Percentiles rank a stretch among this genome's conserved stretches.
Evolutionary conservation across 352 stramenopile species (phyloP).

Genomic region (Phytophthora ohioensis): DNA sequence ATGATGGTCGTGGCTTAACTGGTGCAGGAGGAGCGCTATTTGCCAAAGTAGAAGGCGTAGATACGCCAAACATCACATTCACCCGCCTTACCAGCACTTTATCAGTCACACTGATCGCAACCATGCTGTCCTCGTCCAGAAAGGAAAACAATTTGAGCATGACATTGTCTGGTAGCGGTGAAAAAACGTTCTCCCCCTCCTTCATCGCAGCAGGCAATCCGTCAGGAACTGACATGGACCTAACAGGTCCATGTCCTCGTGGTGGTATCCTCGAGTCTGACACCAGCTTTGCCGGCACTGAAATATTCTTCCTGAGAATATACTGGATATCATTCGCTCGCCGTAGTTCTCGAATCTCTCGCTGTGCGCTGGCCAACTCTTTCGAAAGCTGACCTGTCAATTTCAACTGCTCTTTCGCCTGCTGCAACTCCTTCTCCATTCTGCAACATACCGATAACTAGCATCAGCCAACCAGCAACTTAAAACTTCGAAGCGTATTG

Average conservation of each 20-base stretch:
- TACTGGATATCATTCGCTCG: slow-evolving; percentile 75
- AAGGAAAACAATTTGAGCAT: slow-evolving; percentile 76
- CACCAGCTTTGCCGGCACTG: slow-evolving; percentile 19
- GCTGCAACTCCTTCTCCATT: slow-evolving; percentile 66
- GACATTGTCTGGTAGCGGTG: slow-evolving; percentile 54
- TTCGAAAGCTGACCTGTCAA: slow-evolving; percentile 66
- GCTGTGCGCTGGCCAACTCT: slow-evolving; percentile 72
- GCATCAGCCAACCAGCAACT: not conserved
- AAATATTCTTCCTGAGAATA: slow-evolving; percentile 55
- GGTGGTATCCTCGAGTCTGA: slow-evolving; percentile 26
- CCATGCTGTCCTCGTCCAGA: slow-evolving; percentile 76
- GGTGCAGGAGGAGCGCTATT: slow-evolving; percentile 19
- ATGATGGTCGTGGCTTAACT: slow-evolving; percentile 25
- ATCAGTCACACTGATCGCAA: slow-evolving; percentile 72
- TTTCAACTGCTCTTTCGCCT: slow-evolving; percentile 66
- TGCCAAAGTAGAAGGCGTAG: slow-evolving; percentile 38
- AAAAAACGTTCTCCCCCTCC: slow-evolving; percentile 40
- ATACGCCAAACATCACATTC: slow-evolving; percentile 73
- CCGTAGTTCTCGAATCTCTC: slow-evolving; percentile 79
- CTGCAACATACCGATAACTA: slow-evolving; percentile 25
- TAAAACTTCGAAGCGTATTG: not conserved
- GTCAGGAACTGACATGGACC: slow-evolving; percentile 12
- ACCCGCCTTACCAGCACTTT: slow-evolving; percentile 62
- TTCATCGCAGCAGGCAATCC: not conserved
- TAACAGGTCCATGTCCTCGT: not conserved